Base-by-base conservation (phyloP, 1,284 basidiomycete genomes). In the Melanopsichium pennsylvanicum region DNA sequence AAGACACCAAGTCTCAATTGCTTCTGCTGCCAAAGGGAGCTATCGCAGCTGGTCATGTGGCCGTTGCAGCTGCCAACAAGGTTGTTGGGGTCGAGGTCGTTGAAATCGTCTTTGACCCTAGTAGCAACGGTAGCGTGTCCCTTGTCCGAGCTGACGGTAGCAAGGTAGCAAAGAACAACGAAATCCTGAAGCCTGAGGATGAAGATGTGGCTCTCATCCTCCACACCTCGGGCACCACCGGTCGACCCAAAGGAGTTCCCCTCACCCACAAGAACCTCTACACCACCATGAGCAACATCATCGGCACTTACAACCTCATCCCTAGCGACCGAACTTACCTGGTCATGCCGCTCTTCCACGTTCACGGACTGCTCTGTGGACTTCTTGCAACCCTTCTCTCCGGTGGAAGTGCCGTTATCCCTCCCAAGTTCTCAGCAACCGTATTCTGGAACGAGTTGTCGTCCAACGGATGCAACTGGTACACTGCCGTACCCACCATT, bases 281-380 rank as follows among this genome's bases (percentile, higher is more conserved):
- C 49, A 84, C 87, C 3, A 87, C 87, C 7, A 86, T 87, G 48
- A 83, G 83, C 69, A 87, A 87, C 56, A 72, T 76, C 55, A 58
- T 74, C 32, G 35, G 50, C 21, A 75, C 76, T 34, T 88, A 88
- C 85, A 83, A 84, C 38, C 83, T 88, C n/a, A 81, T 82, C 8
- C 70, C 78, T 0, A 21, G 36, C 3, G 83, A 84, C 64, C 74
- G 82, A n/a, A 82, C 82, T 10, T 84, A 82, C 69, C 79, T 85
- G 23, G 88, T 88, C 83, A 88, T 88, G 88, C 87, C 87, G 23
- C 83, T 88, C 26, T 88, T 88, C 82, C 88, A 88, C 70, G 87
- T 88, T 16, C 87, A 87, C 47, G 87, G 87, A 29, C 85, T 88
- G 37, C 84, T 88, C 25, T 86, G 86, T 49, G 88, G 87, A 64